A percentile compares a stretch with the other conserved stretches of the same genome.
These are phyloP conservation scores for Balansia obtecta DNA, from an alignment of 2,329 filamentous ascomycete species.

Conservation along the genomic window DNA sequence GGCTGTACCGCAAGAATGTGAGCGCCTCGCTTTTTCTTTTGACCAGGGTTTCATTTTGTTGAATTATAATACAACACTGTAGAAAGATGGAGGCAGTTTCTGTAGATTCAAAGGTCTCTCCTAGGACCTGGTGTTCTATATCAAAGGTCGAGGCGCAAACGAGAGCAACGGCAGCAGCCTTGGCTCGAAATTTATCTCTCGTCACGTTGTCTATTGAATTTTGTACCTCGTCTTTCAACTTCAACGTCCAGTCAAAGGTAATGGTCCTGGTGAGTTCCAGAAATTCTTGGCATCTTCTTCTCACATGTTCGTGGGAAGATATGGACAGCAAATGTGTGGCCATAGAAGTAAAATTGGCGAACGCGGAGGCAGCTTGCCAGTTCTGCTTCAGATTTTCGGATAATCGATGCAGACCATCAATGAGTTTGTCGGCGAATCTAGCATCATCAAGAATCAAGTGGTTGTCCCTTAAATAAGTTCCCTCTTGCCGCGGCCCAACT, in stretches of 20 bases:
- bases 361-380: slow-evolving; percentile 3
- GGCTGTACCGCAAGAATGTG: not conserved
- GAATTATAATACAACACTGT: not conserved
- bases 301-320: not conserved
- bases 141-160: not conserved
- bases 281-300: not conserved
- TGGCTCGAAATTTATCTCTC: not conserved
- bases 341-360: not conserved
- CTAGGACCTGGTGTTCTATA: not conserved
- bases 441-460: slow-evolving; percentile 5
- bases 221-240: not conserved
- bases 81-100: not conserved
- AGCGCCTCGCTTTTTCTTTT: not conserved
- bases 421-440: not conserved
- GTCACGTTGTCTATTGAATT: not conserved
- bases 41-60: not conserved
- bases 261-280: not conserved
- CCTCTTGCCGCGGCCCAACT: slow-evolving; percentile 4
- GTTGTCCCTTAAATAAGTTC: not conserved
- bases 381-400: not conserved
- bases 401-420: not conserved
- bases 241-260: not conserved
- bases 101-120: not conserved
- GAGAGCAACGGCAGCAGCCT: not conserved
- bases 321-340: not conserved